Conservation (phyloP, 106 monocot species). For the Alisma plantagoaquatica region DNA sequence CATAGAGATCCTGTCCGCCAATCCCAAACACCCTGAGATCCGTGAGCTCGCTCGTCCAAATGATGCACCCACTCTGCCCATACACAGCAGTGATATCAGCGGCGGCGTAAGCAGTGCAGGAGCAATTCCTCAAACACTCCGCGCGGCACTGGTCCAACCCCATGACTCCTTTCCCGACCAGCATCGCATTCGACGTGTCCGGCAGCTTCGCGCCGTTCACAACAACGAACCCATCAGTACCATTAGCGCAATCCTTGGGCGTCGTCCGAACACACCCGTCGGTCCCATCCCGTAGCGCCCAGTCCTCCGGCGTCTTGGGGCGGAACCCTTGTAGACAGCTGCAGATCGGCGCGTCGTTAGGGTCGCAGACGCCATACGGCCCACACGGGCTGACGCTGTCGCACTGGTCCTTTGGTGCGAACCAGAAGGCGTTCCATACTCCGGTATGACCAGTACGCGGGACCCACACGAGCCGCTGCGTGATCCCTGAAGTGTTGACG, state of each 20-base stretch:
- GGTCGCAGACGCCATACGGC: no score
- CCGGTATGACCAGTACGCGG: no score
- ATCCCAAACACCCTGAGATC: neutral
- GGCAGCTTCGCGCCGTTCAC: conserved; percentile 7
- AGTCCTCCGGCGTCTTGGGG: conserved; percentile 21
- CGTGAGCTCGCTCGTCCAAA: no score
- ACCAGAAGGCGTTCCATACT: no score
- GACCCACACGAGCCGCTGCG: no score
- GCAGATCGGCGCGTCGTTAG: conserved; percentile 21
- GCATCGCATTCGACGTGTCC: conserved; percentile 5
- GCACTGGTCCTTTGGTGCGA: conserved; percentile 19
- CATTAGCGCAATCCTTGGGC: conserved; percentile 6
- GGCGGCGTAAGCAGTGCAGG: no score
- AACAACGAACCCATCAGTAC: conserved; percentile 24
- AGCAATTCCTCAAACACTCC: no score
- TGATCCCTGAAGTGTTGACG: no score
- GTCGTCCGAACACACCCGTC: conserved; percentile 38
- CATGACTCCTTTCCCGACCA: conserved; percentile 14
- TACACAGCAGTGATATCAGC: conserved; percentile 21
- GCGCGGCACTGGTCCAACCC: no score
- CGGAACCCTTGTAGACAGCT: conserved; percentile 33
- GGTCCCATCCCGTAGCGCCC: conserved; percentile 19
- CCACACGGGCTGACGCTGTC: conserved; percentile 7
- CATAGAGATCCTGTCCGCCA: neutral
- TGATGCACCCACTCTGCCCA: conserved; percentile 26